phyloP scores from a whole-genome alignment of 768 basidiomycete species.

The Phlebiopsis gigantea region DNA sequence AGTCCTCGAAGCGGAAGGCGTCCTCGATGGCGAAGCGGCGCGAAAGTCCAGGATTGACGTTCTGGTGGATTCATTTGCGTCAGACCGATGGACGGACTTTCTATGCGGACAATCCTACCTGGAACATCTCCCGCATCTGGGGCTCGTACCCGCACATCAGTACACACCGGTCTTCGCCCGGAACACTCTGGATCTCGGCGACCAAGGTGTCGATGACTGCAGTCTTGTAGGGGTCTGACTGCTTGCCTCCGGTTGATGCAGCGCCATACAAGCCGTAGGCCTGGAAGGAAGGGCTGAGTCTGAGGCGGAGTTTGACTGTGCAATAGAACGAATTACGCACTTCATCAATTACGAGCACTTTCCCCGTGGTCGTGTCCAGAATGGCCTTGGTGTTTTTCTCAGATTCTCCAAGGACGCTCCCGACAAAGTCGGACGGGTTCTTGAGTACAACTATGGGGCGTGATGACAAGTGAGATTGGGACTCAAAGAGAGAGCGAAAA shows the following conservation, averaged over 20 bases:
- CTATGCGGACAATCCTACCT: conserved; percentile 33
- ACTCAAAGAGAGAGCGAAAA: neutral
- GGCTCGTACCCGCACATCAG: conserved; percentile 60
- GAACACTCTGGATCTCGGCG: conserved; percentile 64
- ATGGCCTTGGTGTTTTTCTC: conserved; percentile 64
- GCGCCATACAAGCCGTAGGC: conserved; percentile 62
- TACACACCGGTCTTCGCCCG: conserved; percentile 67
- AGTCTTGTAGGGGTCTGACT: conserved; percentile 51
- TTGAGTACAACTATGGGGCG: conserved; percentile 48
- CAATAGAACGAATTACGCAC: too few relatives aligned
- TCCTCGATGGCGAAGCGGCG: conserved; percentile 67
- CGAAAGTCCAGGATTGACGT: conserved; percentile 63
- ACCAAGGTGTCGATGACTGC: conserved; percentile 73
- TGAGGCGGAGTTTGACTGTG: too few relatives aligned
- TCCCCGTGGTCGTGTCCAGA: conserved; percentile 51
- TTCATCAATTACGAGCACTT: conserved; percentile 70
- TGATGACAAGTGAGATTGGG: neutral
- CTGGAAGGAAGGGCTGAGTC: conserved; percentile 30
- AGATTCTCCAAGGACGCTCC: conserved; percentile 50
- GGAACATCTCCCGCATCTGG: conserved; percentile 72
- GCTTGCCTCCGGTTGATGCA: conserved; percentile 21
- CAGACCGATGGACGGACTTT: neutral
- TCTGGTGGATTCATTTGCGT: conserved; percentile 31
- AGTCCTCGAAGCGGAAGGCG: conserved; percentile 67
- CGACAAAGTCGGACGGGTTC: conserved; percentile 68